phyloP scores from a whole-genome alignment of 2,329 filamentous ascomycete genomes.

The Phyllosticta ampelicida region DNA sequence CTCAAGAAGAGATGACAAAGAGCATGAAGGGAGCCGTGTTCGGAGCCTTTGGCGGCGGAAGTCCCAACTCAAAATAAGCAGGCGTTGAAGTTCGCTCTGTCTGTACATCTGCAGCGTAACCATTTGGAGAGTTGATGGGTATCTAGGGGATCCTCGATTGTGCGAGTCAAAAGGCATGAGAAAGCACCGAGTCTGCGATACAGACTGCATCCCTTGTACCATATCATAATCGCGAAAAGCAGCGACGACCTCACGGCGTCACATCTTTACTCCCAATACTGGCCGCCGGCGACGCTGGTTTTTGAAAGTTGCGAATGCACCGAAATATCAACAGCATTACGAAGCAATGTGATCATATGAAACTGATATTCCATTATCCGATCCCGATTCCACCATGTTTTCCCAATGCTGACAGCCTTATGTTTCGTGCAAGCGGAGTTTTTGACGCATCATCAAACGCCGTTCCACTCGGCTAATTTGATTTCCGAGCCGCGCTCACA shows the following conservation, averaged over 20 bases:
- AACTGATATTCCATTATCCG: neutral
- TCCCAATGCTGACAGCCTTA: neutral
- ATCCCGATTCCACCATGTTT: neutral
- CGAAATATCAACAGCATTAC: neutral
- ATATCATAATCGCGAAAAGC: neutral
- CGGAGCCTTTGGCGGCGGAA: conserved; percentile 37
- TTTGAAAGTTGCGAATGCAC: neutral
- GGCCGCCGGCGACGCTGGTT: neutral
- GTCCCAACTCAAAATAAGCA: neutral
- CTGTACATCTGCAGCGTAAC: neutral
- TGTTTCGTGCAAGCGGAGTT: neutral
- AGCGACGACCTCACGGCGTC: neutral
- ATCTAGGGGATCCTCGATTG: neutral
- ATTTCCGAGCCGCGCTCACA: neutral
- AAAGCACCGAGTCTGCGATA: neutral
- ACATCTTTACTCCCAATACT: neutral
- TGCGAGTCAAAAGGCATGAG: neutral
- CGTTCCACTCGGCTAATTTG: neutral
- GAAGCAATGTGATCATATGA: neutral
- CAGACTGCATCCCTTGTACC: neutral
- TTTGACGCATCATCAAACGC: neutral
- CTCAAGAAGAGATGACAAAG: conserved; percentile 82
- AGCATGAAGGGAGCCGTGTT: conserved; percentile 76
- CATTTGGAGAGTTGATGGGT: neutral
- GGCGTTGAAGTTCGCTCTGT: neutral